Conservation (phyloP, 2,329 filamentous ascomycete genomes). For the Trichoderma lentiforme region DNA sequence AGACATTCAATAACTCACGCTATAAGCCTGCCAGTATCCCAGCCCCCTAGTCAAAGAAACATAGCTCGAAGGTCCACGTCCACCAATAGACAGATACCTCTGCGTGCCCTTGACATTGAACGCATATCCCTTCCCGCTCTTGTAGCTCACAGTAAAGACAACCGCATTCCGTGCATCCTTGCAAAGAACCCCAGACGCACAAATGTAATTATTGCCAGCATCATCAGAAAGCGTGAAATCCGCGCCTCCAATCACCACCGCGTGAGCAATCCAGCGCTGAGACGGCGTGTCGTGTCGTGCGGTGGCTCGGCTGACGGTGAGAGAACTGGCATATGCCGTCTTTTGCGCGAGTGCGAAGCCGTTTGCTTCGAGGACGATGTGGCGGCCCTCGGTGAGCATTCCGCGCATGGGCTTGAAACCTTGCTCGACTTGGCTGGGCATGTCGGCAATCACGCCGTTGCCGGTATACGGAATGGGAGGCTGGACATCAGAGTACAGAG, state of each 20-base stretch:
- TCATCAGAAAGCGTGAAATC: slow-evolving; percentile 29
- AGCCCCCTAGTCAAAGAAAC: not conserved
- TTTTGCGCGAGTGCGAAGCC: slow-evolving; percentile 41
- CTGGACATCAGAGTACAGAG: slow-evolving; percentile 33
- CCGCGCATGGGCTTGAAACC: slow-evolving; percentile 54
- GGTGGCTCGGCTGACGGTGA: not conserved
- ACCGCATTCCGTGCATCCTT: slow-evolving; percentile 8
- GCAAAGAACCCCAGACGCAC: slow-evolving; percentile 13
- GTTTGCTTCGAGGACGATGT: slow-evolving; percentile 47
- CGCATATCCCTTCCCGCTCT: slow-evolving; percentile 22
- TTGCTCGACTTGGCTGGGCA: slow-evolving; percentile 44
- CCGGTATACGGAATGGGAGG: slow-evolving; percentile 48
- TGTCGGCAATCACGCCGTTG: slow-evolving; percentile 33
- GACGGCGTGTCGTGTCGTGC: slow-evolving; percentile 35
- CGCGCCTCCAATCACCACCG: slow-evolving; percentile 27
- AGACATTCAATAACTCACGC: slow-evolving; percentile 9
- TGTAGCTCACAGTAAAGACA: slow-evolving; percentile 22
- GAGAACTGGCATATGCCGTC: slow-evolving; percentile 26
- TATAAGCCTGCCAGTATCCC: slow-evolving; percentile 13
- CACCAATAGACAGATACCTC: slow-evolving; percentile 1
- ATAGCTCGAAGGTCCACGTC: not conserved
- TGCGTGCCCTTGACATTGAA: slow-evolving; percentile 16
- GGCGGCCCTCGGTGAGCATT: slow-evolving; percentile 52
- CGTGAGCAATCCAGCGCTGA: slow-evolving; percentile 51
- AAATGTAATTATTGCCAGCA: slow-evolving; percentile 24